Percentiles rank a stretch among this genome's conserved stretches.
Conservation (phyloP, 1,284 basidiomycete genomes). For the Grifola frondosa region DNA sequence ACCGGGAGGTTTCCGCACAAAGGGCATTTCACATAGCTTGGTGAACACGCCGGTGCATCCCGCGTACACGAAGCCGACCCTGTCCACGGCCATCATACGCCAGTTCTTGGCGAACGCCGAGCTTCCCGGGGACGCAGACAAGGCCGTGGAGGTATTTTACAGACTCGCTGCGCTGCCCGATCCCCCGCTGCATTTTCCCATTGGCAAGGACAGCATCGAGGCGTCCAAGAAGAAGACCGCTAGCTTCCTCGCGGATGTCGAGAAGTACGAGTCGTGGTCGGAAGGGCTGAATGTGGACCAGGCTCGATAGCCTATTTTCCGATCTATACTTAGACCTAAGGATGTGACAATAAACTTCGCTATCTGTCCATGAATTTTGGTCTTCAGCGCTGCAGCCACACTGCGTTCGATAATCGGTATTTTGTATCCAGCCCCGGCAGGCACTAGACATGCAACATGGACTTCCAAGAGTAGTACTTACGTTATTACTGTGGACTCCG, state of each 20-base stretch:
- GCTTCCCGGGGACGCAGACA: constrained; percentile 7
- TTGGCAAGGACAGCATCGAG: constrained; percentile 8
- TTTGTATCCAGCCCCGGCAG: too few relatives aligned
- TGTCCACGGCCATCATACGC: constrained; percentile 1
- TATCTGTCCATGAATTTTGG: too few relatives aligned
- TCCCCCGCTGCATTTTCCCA: constrained; percentile 12
- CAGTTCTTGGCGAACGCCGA: background rate
- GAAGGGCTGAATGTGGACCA: constrained; percentile 6
- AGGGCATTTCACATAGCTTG: background rate
- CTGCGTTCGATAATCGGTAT: too few relatives aligned
- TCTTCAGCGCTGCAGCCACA: too few relatives aligned
- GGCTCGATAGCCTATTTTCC: too few relatives aligned
- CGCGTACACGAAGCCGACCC: constrained; percentile 13
- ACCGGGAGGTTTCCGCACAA: constrained; percentile 17
- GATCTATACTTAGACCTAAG: too few relatives aligned
- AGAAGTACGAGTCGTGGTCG: constrained; percentile 15
- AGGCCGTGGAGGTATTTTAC: constrained; percentile 10
- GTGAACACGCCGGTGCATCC: constrained; percentile 8
- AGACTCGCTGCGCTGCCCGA: constrained; percentile 5
- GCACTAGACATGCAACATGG: too few relatives aligned
- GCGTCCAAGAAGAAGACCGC: background rate
- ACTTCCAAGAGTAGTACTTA: too few relatives aligned
- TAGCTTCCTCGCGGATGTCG: background rate
- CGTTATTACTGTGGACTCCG: too few relatives aligned
- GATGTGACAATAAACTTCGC: too few relatives aligned